A percentile compares a stretch with the other conserved stretches of the same genome.
phyloP scores from a whole-genome alignment of 306 rosid genomes.

The Canavalia ensiformis region DNA sequence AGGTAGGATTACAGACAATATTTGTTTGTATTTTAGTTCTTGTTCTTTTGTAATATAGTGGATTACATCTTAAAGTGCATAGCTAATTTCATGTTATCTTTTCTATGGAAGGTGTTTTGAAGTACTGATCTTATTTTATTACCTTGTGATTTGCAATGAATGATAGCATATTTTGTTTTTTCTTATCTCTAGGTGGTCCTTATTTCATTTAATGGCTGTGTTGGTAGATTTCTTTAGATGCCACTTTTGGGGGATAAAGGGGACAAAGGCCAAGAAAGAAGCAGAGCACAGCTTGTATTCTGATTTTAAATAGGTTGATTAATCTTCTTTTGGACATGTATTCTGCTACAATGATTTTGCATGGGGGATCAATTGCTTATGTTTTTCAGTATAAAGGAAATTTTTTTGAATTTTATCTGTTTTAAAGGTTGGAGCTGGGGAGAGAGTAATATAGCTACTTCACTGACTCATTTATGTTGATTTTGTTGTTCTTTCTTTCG shows the following conservation, averaged over 20 bases:
- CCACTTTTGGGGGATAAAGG: constrained; percentile 29
- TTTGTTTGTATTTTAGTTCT: constrained; percentile 59
- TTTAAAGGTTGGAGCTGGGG: constrained; percentile 18
- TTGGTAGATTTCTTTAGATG: constrained; percentile 19
- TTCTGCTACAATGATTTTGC: constrained; percentile 27
- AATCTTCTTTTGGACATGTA: constrained; percentile 1
- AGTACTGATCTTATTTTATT: constrained; percentile 35
- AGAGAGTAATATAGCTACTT: constrained; percentile 15
- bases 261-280: background rate
- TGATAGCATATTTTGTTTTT: constrained; percentile 33
- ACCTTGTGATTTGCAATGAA: constrained; percentile 48
- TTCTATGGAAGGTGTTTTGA: constrained; percentile 48
- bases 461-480: background rate
- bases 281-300: background rate
- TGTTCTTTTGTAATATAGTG: constrained; percentile 62
- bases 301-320: background rate
- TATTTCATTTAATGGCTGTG: constrained; percentile 16
- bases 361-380: constrained; percentile 21
- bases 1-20: constrained; percentile 63
- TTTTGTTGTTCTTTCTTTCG: constrained; percentile 2
- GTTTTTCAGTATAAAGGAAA: constrained; percentile 19
- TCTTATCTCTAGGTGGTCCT: background rate
- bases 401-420: constrained; percentile 4
- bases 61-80: constrained; percentile 55
- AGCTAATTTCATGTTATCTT: constrained; percentile 52